These are phyloP conservation scores for Haplosporangium gracile DNA, from an alignment of 192 early-diverging fungal genomes.

Conservation along the genomic window DNA sequence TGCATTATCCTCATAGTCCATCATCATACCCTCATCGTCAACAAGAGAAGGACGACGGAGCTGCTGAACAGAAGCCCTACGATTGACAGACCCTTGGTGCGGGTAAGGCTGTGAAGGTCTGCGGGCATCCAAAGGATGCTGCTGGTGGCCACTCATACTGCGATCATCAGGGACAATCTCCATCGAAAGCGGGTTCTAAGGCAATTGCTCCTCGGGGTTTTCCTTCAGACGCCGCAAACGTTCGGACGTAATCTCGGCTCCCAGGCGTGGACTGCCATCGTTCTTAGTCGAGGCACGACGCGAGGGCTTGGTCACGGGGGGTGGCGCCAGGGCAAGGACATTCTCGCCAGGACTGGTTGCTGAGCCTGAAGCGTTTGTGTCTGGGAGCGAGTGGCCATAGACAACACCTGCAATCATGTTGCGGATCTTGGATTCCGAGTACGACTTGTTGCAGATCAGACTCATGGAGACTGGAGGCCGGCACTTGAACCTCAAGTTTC, in stretches of 20 bases:
- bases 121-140: slow-evolving; percentile 23
- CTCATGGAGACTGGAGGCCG: slow-evolving; percentile 51
- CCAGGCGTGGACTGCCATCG: slow-evolving; percentile 1
- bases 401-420: slow-evolving; percentile 53
- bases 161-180: slow-evolving; percentile 10
- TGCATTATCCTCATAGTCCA: slow-evolving; percentile 44
- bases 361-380: slow-evolving; percentile 19
- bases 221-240: slow-evolving; percentile 12
- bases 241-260: slow-evolving; percentile 24
- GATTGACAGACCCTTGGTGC: slow-evolving; percentile 10
- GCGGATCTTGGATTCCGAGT: slow-evolving; percentile 55
- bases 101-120: slow-evolving; percentile 15
- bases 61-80: slow-evolving; percentile 33
- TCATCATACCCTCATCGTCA: slow-evolving; percentile 36
- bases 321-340: slow-evolving; percentile 30
- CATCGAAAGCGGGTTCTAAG: slow-evolving; percentile 8
- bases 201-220: slow-evolving; percentile 15
- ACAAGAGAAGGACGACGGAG: slow-evolving; percentile 21
- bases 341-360: slow-evolving; percentile 21
- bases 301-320: slow-evolving; percentile 8
- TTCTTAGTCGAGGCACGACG: slow-evolving; percentile 31
- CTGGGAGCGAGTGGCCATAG: slow-evolving; percentile 42
- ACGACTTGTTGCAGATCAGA: slow-evolving; percentile 54
- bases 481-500: slow-evolving; percentile 53
- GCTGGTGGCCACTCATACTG: neutral